A percentile compares a stretch with the other conserved stretches of the same genome.
These are phyloP conservation scores for Haplographium delicatum DNA, from an alignment of 495 filamentous ascomycete genomes.

Conservation along the genomic window DNA sequence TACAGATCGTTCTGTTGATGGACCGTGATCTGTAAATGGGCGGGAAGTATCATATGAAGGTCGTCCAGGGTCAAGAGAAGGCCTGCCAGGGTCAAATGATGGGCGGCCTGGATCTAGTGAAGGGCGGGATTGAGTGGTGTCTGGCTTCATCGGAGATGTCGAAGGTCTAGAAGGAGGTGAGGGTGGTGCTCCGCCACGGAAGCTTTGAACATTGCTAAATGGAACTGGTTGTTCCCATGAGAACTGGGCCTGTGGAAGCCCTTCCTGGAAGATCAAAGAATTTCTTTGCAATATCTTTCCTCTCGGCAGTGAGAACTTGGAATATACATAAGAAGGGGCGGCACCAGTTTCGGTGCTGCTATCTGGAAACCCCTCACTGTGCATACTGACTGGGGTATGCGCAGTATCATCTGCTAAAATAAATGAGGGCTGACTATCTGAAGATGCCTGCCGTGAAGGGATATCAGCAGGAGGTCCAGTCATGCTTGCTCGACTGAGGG, in stretches of 20 bases:
- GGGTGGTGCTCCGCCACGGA: constrained; percentile 41
- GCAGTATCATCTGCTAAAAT: constrained; percentile 53
- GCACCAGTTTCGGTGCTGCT: constrained; percentile 34
- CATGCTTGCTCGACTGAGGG: constrained; percentile 71
- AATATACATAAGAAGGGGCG: constrained; percentile 74
- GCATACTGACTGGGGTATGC: constrained; percentile 59
- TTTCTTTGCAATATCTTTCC: constrained; percentile 70
- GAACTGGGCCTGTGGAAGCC: constrained; percentile 23
- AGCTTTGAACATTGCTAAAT: constrained; percentile 49
- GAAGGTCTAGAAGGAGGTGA: constrained; percentile 41
- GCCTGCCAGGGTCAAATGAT: constrained; percentile 36
- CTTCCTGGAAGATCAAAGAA: constrained; percentile 59
- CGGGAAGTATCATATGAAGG: constrained; percentile 37
- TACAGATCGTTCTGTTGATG: constrained; percentile 22
- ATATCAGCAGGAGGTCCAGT: constrained; percentile 47
- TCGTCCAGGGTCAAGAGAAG: constrained; percentile 19
- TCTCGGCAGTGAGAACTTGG: constrained; percentile 76
- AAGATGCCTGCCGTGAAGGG: constrained; percentile 47
- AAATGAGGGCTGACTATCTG: constrained; percentile 58
- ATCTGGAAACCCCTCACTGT: constrained; percentile 53
- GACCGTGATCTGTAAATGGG: constrained; percentile 20
- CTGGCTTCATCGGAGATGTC: constrained; percentile 29
- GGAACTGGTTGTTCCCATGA: constrained; percentile 41
- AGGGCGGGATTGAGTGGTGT: constrained; percentile 29
- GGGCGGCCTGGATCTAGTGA: constrained; percentile 22